Evolutionary conservation across 306 rosid species (phyloP).

Genomic region (cucumber (Cucumis sativus)): Cucumber_9930_V3 NC_026658.2:7003001-7003500

Average conservation of each 20-base stretch:
- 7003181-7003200: conserved; percentile 5
- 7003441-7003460: background rate
- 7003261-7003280: background rate
- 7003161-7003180: conserved; percentile 80
- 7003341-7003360: background rate
- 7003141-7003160: conserved; percentile 88
- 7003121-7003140: conserved; percentile 80
- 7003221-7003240: background rate
- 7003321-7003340: background rate
- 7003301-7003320: background rate
- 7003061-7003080: conserved; percentile 4
- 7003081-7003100: conserved; percentile 85
- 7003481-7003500: background rate
- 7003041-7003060: background rate
- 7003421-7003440: background rate
- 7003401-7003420: background rate
- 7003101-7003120: conserved; percentile 81
- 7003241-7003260: background rate
- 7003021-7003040: conserved; percentile 5
- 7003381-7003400: background rate
- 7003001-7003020: background rate
- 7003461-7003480: too few relatives aligned
- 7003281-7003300: background rate
- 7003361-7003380: background rate
- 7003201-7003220: background rate